Percentiles rank a stretch among this genome's conserved stretches.
Conservation (phyloP, 768 basidiomycete genomes). For the Tricholoma sp. region DNA sequence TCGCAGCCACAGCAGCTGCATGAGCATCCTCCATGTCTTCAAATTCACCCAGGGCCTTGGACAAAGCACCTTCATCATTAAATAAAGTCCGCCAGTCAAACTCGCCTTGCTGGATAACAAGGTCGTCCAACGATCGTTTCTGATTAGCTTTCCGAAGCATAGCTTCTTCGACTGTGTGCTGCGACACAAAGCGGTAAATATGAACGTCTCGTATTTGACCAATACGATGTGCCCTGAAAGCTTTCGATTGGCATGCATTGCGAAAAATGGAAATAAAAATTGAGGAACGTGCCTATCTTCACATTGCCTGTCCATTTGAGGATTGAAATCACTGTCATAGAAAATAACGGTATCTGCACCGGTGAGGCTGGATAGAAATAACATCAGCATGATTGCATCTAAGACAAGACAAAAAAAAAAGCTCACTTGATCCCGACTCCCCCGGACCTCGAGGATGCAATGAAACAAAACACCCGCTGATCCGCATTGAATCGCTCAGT, state of each 20-base stretch:
- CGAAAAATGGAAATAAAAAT: not conserved
- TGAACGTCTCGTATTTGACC: constrained; percentile 96
- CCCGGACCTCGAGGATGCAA: constrained; percentile 73
- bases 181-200: constrained; percentile 90
- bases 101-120: constrained; percentile 91
- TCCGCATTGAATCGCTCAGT: constrained; percentile 86
- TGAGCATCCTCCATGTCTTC: constrained; percentile 86
- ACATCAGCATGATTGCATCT: constrained; percentile 8
- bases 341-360: constrained; percentile 96
- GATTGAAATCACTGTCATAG: constrained; percentile 96
- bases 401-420: constrained; percentile 8
- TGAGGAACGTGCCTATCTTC: constrained; percentile 71
- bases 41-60: constrained; percentile 74
- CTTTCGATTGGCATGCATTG: not conserved
- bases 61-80: constrained; percentile 58
- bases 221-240: constrained; percentile 86
- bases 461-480: constrained; percentile 80
- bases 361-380: constrained; percentile 48
- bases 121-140: constrained; percentile 83
- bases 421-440: constrained; percentile 93
- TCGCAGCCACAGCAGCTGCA: constrained; percentile 73
- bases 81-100: constrained; percentile 93
- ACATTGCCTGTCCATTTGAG: constrained; percentile 97
- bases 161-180: constrained; percentile 91
- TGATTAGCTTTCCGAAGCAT: constrained; percentile 98